phyloP scores from a whole-genome alignment of 345 rosid genomes.

The Chamaenerion angustifolium region DNA sequence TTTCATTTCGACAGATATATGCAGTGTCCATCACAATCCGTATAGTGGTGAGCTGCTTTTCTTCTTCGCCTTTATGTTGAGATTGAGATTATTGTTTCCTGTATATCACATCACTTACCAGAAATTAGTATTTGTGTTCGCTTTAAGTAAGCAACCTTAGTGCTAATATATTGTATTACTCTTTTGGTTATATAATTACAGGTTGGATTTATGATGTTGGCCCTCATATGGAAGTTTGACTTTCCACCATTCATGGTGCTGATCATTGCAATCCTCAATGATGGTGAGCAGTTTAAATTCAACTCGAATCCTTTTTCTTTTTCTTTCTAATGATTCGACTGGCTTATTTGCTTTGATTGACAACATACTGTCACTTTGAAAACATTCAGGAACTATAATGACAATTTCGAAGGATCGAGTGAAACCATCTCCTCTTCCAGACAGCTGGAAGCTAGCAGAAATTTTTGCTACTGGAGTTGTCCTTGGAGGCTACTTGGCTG shows the following conservation, averaged over 20 bases:
- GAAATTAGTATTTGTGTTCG: no score
- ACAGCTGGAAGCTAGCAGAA: conserved; percentile 50
- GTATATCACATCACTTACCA: no score
- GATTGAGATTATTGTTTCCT: no score
- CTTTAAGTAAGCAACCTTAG: no score
- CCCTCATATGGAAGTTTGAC: conserved; percentile 36
- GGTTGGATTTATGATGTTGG: conserved; percentile 56
- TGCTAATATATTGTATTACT: no score
- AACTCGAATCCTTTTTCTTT: conserved; percentile 5
- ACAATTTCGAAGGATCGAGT: conserved; percentile 53
- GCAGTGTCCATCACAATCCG: conserved; percentile 83
- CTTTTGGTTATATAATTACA: conserved; percentile 10
- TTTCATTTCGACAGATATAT: conserved; percentile 45
- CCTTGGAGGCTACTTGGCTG: conserved; percentile 46
- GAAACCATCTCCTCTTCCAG: conserved; percentile 50
- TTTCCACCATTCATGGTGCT: conserved; percentile 34
- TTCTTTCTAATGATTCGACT: neutral
- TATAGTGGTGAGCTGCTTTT: conserved; percentile 31
- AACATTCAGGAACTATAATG: conserved; percentile 37
- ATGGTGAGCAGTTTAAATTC: conserved; percentile 13
- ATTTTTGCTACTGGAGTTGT: conserved; percentile 44
- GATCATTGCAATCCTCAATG: conserved; percentile 46
- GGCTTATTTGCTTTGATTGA: neutral
- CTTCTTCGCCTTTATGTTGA: no score
- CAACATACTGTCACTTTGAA: no score